These are phyloP conservation scores for Cicer bijugum DNA, from an alignment of 306 rosid genomes.

Conservation along the genomic window DNA sequence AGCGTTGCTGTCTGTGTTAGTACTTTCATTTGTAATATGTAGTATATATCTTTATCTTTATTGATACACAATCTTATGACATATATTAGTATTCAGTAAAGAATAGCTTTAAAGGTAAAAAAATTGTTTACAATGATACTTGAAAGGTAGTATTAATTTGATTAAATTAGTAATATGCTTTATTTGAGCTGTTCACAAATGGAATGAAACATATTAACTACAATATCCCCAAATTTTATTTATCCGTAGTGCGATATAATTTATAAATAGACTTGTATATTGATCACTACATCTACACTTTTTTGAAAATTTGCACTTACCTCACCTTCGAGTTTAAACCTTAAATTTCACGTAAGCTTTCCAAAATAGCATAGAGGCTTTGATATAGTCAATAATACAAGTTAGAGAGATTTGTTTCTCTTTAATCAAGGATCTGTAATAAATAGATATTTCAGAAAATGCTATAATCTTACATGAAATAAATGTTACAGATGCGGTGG, in stretches of 20 bases:
- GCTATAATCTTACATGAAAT: background rate
- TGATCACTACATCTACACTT: slow-evolving; percentile 5
- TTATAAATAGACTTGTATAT: background rate
- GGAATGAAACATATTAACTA: background rate
- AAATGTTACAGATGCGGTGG: background rate
- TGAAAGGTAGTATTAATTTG: slow-evolving; percentile 7
- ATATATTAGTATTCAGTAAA: background rate
- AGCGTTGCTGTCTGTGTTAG: background rate
- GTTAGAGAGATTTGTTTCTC: background rate
- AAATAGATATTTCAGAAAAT: background rate
- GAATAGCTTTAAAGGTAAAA: background rate
- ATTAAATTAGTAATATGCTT: background rate
- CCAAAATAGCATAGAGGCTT: background rate
- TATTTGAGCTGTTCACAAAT: background rate
- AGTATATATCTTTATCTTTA: background rate
- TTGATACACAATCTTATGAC: background rate
- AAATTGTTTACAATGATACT: background rate
- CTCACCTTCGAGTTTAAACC: background rate
- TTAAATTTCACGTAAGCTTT: background rate
- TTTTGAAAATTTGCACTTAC: slow-evolving; percentile 26
- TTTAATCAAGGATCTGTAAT: background rate
- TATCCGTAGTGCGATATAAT: background rate
- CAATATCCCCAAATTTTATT: background rate
- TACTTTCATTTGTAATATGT: too few species aligned
- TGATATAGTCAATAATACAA: background rate